A percentile compares a stretch with the other conserved stretches of the same genome.
phyloP scores from a whole-genome alignment of 768 basidiomycete genomes.

The Mycena kentingensis region DNA sequence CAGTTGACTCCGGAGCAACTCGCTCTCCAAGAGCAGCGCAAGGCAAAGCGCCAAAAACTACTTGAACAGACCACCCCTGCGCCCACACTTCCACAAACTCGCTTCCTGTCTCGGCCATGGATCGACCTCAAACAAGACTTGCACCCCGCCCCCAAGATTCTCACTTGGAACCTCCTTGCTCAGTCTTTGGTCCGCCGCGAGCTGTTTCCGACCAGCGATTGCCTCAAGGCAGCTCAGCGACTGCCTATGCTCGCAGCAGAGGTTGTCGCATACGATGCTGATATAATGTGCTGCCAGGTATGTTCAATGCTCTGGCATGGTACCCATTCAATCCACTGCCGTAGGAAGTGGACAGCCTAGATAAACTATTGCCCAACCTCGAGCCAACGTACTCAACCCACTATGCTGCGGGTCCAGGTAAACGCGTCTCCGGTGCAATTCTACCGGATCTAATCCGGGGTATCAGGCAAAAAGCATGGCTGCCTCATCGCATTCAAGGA shows the following conservation, averaged over 20 bases:
- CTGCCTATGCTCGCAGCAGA: conserved; percentile 78
- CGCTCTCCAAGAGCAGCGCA: conserved; percentile 55
- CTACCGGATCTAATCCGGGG: not conserved
- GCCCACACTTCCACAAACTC: conserved; percentile 20
- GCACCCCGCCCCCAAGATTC: conserved; percentile 48
- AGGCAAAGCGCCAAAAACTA: conserved; percentile 42
- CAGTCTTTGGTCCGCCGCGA: conserved; percentile 79
- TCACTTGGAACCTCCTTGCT: conserved; percentile 87
- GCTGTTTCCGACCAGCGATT: conserved; percentile 83
- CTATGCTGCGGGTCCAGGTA: conserved; percentile 62
- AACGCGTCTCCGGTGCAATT: not conserved
- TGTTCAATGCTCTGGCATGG: conserved; percentile 13
- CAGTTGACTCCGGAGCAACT: conserved; percentile 55
- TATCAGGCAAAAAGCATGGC: conserved; percentile 73
- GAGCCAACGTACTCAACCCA: conserved; percentile 63
- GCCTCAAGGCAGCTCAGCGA: conserved; percentile 73
- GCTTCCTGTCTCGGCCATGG: conserved; percentile 44
- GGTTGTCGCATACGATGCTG: conserved; percentile 69
- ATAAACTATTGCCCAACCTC: conserved; percentile 69
- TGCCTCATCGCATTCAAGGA: conserved; percentile 78
- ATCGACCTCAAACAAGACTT: conserved; percentile 31
- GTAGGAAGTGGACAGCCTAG: conserved; percentile 87
- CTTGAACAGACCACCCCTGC: conserved; percentile 22
- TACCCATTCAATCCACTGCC: not conserved
- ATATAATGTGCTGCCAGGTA: conserved; percentile 88